These are phyloP conservation scores for Aspergillus pseudoviridinutans DNA, from an alignment of 2,329 filamentous ascomycete genomes.

Conservation along the genomic window DNA sequence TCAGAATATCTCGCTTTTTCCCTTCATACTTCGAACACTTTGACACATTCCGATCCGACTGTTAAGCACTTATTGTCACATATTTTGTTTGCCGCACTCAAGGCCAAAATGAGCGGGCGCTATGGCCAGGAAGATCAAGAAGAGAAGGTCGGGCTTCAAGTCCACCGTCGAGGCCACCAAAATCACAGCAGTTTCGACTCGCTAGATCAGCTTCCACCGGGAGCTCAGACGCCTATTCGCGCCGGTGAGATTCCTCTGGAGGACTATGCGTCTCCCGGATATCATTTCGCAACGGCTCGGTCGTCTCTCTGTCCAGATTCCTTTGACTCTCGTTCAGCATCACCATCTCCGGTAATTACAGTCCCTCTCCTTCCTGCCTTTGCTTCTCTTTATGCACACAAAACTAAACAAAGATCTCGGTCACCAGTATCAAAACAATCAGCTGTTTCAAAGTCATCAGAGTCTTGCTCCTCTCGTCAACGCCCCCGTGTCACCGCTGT, in stretches of 20 bases:
- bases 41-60: not conserved
- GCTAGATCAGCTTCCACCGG: constrained; percentile 10
- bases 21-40: not conserved
- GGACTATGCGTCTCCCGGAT: constrained; percentile 18
- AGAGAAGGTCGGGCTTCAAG: constrained; percentile 25
- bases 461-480: constrained; percentile 24
- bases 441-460: not conserved
- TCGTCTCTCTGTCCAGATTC: constrained; percentile 18
- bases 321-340: constrained; percentile 26
- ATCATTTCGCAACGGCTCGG: constrained; percentile 18
- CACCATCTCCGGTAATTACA: constrained; percentile 30
- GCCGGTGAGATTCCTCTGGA: constrained; percentile 20
- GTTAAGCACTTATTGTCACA: too few relatives aligned
- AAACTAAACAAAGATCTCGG: not conserved
- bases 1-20: not conserved
- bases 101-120: constrained; percentile 11
- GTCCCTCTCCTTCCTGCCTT: constrained; percentile 14
- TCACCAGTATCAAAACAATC: not conserved
- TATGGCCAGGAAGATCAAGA: constrained; percentile 20
- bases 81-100: too few relatives aligned
- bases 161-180: constrained; percentile 11
- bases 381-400: not conserved
- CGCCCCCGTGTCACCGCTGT: constrained; percentile 24
- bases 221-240: constrained; percentile 19
- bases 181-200: constrained; percentile 18